phyloP scores from a whole-genome alignment of 2,329 filamentous ascomycete species.

The Neofusicoccum ribis region DNA sequence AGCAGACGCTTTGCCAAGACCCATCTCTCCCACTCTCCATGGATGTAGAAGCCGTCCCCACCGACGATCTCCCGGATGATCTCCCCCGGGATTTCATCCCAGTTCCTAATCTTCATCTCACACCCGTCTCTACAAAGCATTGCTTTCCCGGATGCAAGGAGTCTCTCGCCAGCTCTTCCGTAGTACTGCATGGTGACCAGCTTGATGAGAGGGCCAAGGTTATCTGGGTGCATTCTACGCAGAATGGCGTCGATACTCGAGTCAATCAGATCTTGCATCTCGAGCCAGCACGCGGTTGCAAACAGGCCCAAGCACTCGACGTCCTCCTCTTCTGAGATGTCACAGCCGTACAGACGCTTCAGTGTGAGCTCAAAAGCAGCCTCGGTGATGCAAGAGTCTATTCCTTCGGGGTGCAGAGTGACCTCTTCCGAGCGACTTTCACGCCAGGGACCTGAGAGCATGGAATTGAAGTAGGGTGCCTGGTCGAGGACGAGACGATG shows the following conservation, averaged over 20 bases:
- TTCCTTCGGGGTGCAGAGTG: conserved; percentile 53
- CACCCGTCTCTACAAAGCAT: conserved; percentile 60
- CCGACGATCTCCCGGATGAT: conserved; percentile 60
- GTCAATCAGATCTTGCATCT: conserved; percentile 58
- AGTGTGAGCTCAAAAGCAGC: conserved; percentile 56
- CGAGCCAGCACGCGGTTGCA: conserved; percentile 58
- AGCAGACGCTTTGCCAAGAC: conserved; percentile 56
- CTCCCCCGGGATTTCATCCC: conserved; percentile 60
- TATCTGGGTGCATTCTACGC: conserved; percentile 54
- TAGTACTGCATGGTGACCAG: conserved; percentile 59
- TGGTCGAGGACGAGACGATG: conserved; percentile 58
- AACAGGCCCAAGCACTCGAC: conserved; percentile 56
- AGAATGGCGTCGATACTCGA: conserved; percentile 55
- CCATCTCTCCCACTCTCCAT: conserved; percentile 60
- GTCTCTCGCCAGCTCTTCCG: conserved; percentile 55
- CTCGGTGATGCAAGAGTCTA: conserved; percentile 56
- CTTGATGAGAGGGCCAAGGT: conserved; percentile 51
- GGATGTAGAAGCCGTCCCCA: conserved; percentile 60
- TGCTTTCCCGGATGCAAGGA: conserved; percentile 58
- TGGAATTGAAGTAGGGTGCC: conserved; percentile 57
- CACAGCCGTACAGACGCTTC: conserved; percentile 55
- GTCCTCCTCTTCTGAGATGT: conserved; percentile 50
- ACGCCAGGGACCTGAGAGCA: conserved; percentile 57
- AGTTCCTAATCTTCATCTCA: conserved; percentile 56
- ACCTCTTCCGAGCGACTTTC: conserved; percentile 56